phyloP scores from a whole-genome alignment of 768 basidiomycete genomes.

The Pulveroboletus frians region DNA sequence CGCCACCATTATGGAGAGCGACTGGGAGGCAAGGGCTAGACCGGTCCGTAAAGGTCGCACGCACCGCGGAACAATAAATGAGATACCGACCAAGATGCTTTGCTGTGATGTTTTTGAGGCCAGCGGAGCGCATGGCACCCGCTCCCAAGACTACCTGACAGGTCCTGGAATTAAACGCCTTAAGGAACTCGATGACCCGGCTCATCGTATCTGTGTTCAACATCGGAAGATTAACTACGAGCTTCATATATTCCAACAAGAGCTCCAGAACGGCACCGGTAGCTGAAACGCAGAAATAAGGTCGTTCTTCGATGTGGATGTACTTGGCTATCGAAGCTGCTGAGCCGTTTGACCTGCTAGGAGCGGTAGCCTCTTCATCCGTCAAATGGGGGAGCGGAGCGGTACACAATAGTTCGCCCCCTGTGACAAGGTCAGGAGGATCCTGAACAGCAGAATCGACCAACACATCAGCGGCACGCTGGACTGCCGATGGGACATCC shows the following conservation, averaged over 20 bases:
- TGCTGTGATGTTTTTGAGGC: slow-evolving; percentile 96
- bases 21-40: slow-evolving; percentile 91
- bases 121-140: slow-evolving; percentile 98
- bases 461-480: slow-evolving; percentile 67
- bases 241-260: slow-evolving; percentile 78
- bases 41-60: slow-evolving; percentile 15
- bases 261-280: slow-evolving; percentile 71
- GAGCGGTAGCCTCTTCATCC: slow-evolving; percentile 11
- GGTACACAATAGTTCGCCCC: slow-evolving; percentile 3
- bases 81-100: slow-evolving; percentile 79
- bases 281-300: slow-evolving; percentile 82
- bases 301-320: slow-evolving; percentile 74
- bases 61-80: slow-evolving; percentile 15
- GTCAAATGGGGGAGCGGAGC: not conserved
- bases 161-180: slow-evolving; percentile 95
- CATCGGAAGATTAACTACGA: slow-evolving; percentile 83
- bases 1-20: slow-evolving; percentile 87
- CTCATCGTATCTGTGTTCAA: slow-evolving; percentile 95
- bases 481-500: slow-evolving; percentile 58
- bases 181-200: slow-evolving; percentile 90
- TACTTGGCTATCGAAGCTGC: slow-evolving; percentile 44
- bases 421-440: slow-evolving; percentile 60
- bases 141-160: slow-evolving; percentile 98
- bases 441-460: slow-evolving; percentile 80
- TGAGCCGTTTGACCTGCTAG: slow-evolving; percentile 18